These are phyloP conservation scores for Talaromyces nanjingensis DNA, from an alignment of 495 filamentous ascomycete species.

Conservation along the genomic window DNA sequence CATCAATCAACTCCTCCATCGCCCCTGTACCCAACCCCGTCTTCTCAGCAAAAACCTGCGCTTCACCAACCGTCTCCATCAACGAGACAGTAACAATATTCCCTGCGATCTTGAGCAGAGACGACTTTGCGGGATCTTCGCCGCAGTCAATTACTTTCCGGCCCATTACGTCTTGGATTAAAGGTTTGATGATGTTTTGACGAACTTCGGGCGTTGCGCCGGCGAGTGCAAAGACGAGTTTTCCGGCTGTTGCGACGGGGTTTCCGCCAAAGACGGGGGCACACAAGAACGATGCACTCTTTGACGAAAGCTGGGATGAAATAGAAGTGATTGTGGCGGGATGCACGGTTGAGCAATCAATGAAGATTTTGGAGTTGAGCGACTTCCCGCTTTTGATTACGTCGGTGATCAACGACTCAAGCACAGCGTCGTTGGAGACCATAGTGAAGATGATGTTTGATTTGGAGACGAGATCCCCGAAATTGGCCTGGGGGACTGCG, in stretches of 20 bases:
- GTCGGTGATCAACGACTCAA: slow-evolving; percentile 27
- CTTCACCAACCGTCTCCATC: slow-evolving; percentile 47
- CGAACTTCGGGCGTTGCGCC: slow-evolving; percentile 25
- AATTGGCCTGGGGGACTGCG: slow-evolving; percentile 25
- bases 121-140: slow-evolving; percentile 38
- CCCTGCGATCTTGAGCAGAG: slow-evolving; percentile 42
- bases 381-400: slow-evolving; percentile 24
- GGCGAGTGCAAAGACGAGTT: slow-evolving; percentile 40
- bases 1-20: slow-evolving; percentile 44
- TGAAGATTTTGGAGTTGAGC: slow-evolving; percentile 32
- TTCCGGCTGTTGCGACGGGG: slow-evolving; percentile 36
- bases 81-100: slow-evolving; percentile 42
- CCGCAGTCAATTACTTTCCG: slow-evolving; percentile 41
- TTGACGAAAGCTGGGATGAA: slow-evolving; percentile 25
- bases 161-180: slow-evolving; percentile 41
- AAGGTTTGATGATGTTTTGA: slow-evolving; percentile 30
- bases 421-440: slow-evolving; percentile 37
- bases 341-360: slow-evolving; percentile 43
- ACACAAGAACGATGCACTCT: slow-evolving; percentile 31
- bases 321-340: slow-evolving; percentile 31
- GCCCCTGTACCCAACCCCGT: slow-evolving; percentile 42
- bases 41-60: slow-evolving; percentile 49
- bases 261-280: slow-evolving; percentile 42
- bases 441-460: slow-evolving; percentile 42
- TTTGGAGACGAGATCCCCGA: slow-evolving; percentile 27